A percentile compares a stretch with the other conserved stretches of the same genome.
Conservation (phyloP, 179 eudicot genomes). For the Carnegiea gigantea region DNA sequence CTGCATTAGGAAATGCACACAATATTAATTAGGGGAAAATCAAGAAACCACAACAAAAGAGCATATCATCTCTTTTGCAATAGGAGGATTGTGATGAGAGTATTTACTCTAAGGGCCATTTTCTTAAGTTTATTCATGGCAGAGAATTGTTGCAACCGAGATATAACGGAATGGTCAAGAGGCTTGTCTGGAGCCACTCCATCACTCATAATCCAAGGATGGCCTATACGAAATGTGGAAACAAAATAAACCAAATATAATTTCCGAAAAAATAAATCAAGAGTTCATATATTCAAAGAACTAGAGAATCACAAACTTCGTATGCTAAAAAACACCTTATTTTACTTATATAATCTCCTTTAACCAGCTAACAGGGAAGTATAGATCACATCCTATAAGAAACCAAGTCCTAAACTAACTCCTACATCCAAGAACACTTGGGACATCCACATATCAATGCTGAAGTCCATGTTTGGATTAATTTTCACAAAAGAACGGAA, state of each 20-base stretch:
- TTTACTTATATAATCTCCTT: too few relatives aligned
- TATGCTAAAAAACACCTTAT: too few relatives aligned
- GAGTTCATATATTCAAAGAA: too few relatives aligned
- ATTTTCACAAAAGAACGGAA: too few relatives aligned
- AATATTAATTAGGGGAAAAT: background rate
- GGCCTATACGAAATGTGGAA: conserved; percentile 34
- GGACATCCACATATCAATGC: too few relatives aligned
- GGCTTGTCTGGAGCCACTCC: conserved; percentile 73
- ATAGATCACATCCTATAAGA: too few relatives aligned
- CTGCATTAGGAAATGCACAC: conserved; percentile 21
- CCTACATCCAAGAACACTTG: too few relatives aligned
- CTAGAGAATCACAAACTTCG: too few relatives aligned
- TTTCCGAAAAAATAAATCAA: too few relatives aligned
- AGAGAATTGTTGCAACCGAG: conserved; percentile 60
- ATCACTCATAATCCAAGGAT: conserved; percentile 66
- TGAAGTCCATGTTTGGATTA: too few relatives aligned
- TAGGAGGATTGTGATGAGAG: background rate
- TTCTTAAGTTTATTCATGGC: conserved; percentile 72
- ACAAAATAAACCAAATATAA: conserved; percentile 1
- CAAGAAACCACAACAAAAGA: background rate
- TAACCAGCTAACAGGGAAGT: too few relatives aligned
- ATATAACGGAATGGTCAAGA: conserved; percentile 57
- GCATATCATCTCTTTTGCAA: background rate
- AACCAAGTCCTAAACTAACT: too few relatives aligned
- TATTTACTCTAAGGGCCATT: conserved; percentile 58